Evolutionary conservation across 2,329 filamentous ascomycete species (phyloP).

Genomic region (Ustulina deusta): DNA sequence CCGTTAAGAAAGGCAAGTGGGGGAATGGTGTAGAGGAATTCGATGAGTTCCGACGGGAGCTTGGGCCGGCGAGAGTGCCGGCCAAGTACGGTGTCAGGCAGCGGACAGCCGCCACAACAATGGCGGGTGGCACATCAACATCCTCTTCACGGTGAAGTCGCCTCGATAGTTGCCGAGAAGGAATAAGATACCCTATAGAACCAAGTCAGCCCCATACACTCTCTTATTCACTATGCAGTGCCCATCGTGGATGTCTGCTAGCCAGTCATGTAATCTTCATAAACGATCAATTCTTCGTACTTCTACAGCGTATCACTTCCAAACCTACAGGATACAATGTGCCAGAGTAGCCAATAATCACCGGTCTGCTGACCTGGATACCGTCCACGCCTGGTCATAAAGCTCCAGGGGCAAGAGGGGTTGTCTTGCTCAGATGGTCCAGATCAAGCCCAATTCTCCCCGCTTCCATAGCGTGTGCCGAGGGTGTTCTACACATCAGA

Average conservation of each 20-base stretch:
- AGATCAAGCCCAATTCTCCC: constrained; percentile 3
- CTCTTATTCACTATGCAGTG: constrained; percentile 1
- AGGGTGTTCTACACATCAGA: constrained; percentile 29
- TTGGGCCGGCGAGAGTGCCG: constrained; percentile 79
- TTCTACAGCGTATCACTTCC: constrained; percentile 38
- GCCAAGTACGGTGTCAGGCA: constrained; percentile 41
- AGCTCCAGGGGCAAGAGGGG: constrained; percentile 1
- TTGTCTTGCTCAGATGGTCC: constrained; percentile 12
- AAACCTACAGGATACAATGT: constrained; percentile 33
- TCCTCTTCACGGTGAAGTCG: constrained; percentile 35
- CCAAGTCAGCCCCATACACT: constrained; percentile 3
- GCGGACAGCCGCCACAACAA: constrained; percentile 75
- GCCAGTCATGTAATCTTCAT: constrained; percentile 23
- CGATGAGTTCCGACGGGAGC: constrained; percentile 84
- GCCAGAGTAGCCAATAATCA: constrained; percentile 36
- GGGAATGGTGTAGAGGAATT: constrained; percentile 87
- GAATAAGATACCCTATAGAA: constrained; percentile 37
- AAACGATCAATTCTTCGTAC: constrained; percentile 40
- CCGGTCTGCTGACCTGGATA: constrained; percentile 16
- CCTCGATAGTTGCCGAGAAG: background rate
- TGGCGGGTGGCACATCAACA: constrained; percentile 53
- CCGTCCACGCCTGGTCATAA: constrained; percentile 18
- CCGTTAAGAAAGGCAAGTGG: constrained; percentile 82
- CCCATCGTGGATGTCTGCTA: constrained; percentile 3
- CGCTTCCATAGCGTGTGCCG: constrained; percentile 1